Evolutionary conservation across 208 protist genomes (phyloP), one percentile per base, ranked within the genome.

Genomic region (Angomonas ambiguus): DNA sequence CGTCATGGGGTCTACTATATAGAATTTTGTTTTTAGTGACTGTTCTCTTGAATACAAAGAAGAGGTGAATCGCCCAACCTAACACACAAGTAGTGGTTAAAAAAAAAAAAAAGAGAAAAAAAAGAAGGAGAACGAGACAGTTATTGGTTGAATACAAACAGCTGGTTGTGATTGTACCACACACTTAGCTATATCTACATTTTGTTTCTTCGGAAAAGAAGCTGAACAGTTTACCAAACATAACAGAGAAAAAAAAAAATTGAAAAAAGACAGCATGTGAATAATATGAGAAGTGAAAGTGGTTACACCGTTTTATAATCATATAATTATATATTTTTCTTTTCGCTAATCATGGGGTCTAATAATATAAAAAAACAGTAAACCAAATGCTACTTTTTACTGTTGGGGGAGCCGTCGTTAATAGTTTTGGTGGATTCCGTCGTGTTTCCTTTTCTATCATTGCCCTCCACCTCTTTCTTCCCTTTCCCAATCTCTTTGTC

Each of bases 101-200:
- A 53, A 53, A 27, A 5, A 53, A 53, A 53, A 53, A 3, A 53
- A 53, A 53, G 45, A 22, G 24, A 53, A 53, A 24, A 45, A 16
- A 16, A 45, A 8, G 16, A 45, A 45, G 8, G 16, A 16, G 16
- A 45, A 45, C 38, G 38, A n/a, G n/a, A n/a, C n/a, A n/a, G n/a
- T n/a, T n/a, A n/a, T n/a, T n/a, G n/a, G n/a, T n/a, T n/a, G n/a
- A n/a, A n/a, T n/a, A n/a, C n/a, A n/a, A n/a, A n/a, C n/a, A n/a
- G n/a, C n/a, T n/a, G n/a, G n/a, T n/a, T n/a, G n/a, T n/a, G n/a
- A n/a, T n/a, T n/a, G n/a, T n/a, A n/a, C n/a, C n/a, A n/a, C n/a
- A n/a, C n/a, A n/a, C n/a, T n/a, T n/a, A n/a, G n/a, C n/a, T n/a
- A n/a, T n/a, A n/a, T n/a, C n/a, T n/a, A n/a, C n/a, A n/a, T n/a